A percentile compares a stretch with the other conserved stretches of the same genome.
Conservation (phyloP, 2,329 filamentous ascomycete genomes). For the Plectosphaerella sp. region DNA sequence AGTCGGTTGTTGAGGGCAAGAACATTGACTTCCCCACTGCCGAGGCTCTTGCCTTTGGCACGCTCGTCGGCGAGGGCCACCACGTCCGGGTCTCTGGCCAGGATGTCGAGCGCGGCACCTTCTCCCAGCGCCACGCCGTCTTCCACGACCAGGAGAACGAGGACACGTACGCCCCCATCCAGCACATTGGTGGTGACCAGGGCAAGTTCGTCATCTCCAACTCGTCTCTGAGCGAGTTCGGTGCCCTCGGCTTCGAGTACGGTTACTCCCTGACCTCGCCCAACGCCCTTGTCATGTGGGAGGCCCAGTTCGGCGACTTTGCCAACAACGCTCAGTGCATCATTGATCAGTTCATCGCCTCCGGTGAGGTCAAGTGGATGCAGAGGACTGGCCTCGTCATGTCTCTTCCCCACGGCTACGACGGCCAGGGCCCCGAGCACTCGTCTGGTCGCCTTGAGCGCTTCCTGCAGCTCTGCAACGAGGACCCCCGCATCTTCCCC, state of each 20-base stretch:
- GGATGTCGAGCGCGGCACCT: slow-evolving; percentile 98
- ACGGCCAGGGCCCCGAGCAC: slow-evolving; percentile 97
- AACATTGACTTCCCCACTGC: slow-evolving; percentile 98
- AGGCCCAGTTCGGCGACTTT: slow-evolving; percentile 98
- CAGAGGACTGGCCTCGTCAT: slow-evolving; percentile 95
- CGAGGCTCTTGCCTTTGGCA: slow-evolving; percentile 91
- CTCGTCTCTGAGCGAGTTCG: slow-evolving; percentile 72
- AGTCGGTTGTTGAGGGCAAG: slow-evolving; percentile 86
- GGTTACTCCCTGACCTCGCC: slow-evolving; percentile 96
- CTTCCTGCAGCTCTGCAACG: slow-evolving; percentile 95
- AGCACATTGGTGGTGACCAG: slow-evolving; percentile 85
- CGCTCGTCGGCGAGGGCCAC: slow-evolving; percentile 86
- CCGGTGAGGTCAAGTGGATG: slow-evolving; percentile 97
- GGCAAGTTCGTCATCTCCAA: slow-evolving; percentile 96
- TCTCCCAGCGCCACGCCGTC: slow-evolving; percentile 95
- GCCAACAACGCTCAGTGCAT: slow-evolving; percentile 99
- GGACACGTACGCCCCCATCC: slow-evolving; percentile 85
- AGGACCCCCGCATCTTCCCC: slow-evolving; percentile 93
- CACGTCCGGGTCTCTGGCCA: slow-evolving; percentile 97
- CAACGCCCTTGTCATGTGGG: slow-evolving; percentile 98
- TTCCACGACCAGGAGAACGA: slow-evolving; percentile 97
- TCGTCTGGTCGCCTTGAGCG: slow-evolving; percentile 96
- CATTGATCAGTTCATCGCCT: slow-evolving; percentile 98
- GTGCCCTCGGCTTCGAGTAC: slow-evolving; percentile 92
- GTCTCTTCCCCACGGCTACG: slow-evolving; percentile 95